Conservation (phyloP, 495 filamentous ascomycete species). For the Pyrenopolyporus hunteri region DNA sequence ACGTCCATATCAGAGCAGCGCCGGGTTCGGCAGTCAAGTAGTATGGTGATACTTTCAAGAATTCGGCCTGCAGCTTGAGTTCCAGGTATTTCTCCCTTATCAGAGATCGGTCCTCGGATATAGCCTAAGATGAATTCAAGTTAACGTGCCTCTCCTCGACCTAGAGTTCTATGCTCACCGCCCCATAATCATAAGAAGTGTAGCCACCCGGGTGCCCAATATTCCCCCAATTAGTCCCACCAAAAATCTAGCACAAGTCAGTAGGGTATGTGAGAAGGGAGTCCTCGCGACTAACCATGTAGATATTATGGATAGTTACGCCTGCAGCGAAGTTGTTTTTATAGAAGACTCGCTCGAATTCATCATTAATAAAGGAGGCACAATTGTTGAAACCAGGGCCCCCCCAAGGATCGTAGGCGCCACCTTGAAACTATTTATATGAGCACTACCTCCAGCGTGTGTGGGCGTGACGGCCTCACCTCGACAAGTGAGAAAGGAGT, state of each 20-base stretch:
- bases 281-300: conserved; percentile 36
- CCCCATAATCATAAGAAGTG: conserved; percentile 75
- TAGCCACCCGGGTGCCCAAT: conserved; percentile 74
- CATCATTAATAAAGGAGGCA: conserved; percentile 64
- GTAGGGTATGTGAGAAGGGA: not conserved
- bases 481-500: conserved; percentile 74
- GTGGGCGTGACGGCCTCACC: not conserved
- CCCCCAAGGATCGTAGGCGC: conserved; percentile 77
- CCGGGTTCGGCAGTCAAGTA: conserved; percentile 65
- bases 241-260: conserved; percentile 57
- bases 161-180: conserved; percentile 33
- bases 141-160: not conserved
- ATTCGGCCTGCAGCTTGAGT: conserved; percentile 75
- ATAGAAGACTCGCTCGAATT: conserved; percentile 79
- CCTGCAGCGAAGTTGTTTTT: conserved; percentile 75
- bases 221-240: conserved; percentile 86
- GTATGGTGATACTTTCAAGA: conserved; percentile 69
- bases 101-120: conserved; percentile 68
- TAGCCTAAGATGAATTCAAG: conserved; percentile 36
- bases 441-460: not conserved
- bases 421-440: conserved; percentile 66
- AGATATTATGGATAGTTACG: conserved; percentile 29
- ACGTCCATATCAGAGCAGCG: conserved; percentile 39
- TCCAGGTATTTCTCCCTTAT: conserved; percentile 81
- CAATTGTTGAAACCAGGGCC: conserved; percentile 70